Base-by-base conservation (phyloP, 305 asterid genomes). In the Solanum chacoense region DNA sequence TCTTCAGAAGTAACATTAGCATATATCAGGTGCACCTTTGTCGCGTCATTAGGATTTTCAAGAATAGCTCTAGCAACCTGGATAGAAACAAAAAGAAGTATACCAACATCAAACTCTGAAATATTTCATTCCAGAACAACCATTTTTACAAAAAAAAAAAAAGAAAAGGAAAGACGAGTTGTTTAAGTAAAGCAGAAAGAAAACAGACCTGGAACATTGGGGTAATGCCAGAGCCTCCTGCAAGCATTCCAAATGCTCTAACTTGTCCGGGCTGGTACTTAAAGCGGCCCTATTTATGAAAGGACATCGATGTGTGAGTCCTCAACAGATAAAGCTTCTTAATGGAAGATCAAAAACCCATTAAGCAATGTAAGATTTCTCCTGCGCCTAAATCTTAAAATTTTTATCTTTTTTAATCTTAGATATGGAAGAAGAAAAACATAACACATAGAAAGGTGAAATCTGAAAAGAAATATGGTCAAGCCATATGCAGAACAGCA, bases 141-240 rank as follows among this genome's bases (percentile, higher is more conserved):
- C 34, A 32, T 2, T 10, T 34, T 11, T 50, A 74, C 86, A 4
- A 9, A 63, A 63, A 22, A 8, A 22, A n/a, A 55, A 8, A n/a
- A 10, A 75, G 45, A 81, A 87, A 74, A 59, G 4, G 90, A 77
- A 89, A 75, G 40, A 81, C 72, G 11, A 45, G 36, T 20, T 81
- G 31, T 29, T 29, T 45, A 11, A 45, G 40, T 18, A 29, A 45
- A 81, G 72, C 29, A 29, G 40, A 16, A 81, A 18, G 40, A 45
- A 38, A 42, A 87, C 83, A 85, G 78, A 96, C 99, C 99, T 97
- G 99, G 92, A 96, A 96, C 99, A 97, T 97, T 29, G 99, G 99
- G 50, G 99, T 97, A 87, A 97, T 95, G 91, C 99, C 98, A 42
- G 99, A 96, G 81, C 99, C 99, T 85, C 99, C 99, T 88, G 98